phyloP scores from a whole-genome alignment of 1,284 basidiomycete species.

The Boletus sp. region DNA sequence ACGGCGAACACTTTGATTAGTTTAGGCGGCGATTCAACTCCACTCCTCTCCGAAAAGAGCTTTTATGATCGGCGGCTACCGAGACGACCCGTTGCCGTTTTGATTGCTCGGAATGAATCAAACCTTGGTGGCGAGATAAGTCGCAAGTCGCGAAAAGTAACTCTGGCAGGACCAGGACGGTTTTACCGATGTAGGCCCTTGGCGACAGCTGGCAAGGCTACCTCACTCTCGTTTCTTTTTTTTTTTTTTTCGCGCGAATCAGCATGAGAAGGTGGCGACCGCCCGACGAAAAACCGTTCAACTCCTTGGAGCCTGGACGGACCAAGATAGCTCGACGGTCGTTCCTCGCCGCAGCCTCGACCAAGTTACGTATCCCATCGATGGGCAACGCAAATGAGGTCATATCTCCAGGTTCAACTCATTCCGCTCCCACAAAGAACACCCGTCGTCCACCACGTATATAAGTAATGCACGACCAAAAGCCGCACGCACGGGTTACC shows the following conservation, averaged over 20 bases:
- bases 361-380: slow-evolving; percentile 3
- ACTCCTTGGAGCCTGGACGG: slow-evolving; percentile 3
- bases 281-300: slow-evolving; percentile 4
- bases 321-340: neutral
- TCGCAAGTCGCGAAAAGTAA: no score
- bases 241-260: neutral
- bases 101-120: no score
- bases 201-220: neutral
- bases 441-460: no score
- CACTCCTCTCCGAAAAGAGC: neutral
- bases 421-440: no score
- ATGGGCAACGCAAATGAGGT: slow-evolving; percentile 3
- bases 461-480: no score
- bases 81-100: no score
- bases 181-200: neutral
- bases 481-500: no score
- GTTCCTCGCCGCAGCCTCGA: neutral
- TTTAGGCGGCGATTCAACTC: neutral
- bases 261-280: slow-evolving; percentile 3
- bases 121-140: no score
- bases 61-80: no score
- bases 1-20: neutral
- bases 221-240: no score
- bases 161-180: no score
- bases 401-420: slow-evolving; percentile 1